Percentiles rank a stretch among this genome's conserved stretches.
phyloP scores from a whole-genome alignment of 2,329 filamentous ascomycete species.

The Claviceps africana region DNA sequence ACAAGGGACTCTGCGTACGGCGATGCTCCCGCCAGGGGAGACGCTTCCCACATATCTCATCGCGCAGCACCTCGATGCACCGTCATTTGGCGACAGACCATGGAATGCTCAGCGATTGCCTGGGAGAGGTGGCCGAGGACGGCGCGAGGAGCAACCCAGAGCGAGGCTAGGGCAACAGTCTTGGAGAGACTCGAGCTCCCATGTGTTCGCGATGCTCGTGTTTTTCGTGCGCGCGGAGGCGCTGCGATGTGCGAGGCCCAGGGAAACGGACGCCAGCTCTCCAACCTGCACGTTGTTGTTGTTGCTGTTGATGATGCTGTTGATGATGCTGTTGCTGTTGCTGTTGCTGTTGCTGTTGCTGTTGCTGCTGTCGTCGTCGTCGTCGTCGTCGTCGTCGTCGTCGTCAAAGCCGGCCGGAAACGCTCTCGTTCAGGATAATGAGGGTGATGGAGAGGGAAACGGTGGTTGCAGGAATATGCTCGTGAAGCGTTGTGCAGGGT shows the following conservation, averaged over 20 bases:
- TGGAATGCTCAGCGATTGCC: background rate
- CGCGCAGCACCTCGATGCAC: slow-evolving; percentile 26
- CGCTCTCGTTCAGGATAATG: background rate
- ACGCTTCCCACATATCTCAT: slow-evolving; percentile 65
- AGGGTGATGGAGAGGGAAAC: background rate
- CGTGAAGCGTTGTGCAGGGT: background rate
- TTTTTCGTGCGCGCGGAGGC: background rate
- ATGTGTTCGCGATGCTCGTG: background rate
- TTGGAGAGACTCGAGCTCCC: background rate
- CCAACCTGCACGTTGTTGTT: background rate
- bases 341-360: no score
- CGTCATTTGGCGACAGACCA: slow-evolving; percentile 30
- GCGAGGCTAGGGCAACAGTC: background rate
- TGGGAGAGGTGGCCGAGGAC: background rate
- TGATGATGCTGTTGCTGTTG: no score
- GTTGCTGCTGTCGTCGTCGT: no score
- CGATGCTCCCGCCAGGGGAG: slow-evolving; percentile 65
- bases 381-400: no score
- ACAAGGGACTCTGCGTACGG: slow-evolving; percentile 35
- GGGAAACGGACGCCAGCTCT: slow-evolving; percentile 1
- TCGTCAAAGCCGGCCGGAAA: background rate
- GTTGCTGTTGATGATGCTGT: no score
- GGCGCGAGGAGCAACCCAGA: background rate
- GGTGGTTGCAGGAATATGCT: background rate
- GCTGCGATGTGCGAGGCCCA: slow-evolving; percentile 1